A percentile compares a stretch with the other conserved stretches of the same genome.
Evolutionary conservation across 108 stramenopile genomes (phyloP).

Genomic region (Cylindrotheca fusiformis): DNA sequence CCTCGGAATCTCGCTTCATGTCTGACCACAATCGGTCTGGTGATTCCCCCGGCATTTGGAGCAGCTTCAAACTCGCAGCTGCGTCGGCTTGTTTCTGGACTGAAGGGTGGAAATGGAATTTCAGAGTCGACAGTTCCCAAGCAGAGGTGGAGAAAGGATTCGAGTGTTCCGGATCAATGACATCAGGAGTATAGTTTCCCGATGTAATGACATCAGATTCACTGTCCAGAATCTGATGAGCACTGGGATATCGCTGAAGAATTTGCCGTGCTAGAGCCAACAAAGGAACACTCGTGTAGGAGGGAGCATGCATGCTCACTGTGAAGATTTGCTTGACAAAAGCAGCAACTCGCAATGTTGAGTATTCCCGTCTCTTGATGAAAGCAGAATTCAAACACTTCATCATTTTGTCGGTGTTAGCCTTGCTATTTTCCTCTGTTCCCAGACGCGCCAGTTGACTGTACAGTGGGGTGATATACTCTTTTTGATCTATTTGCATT

Average conservation of each 20-base stretch:
- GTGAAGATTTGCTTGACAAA: slow-evolving; percentile 74
- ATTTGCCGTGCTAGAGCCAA: slow-evolving; percentile 78
- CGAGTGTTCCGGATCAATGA: slow-evolving; percentile 76
- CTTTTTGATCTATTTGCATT: slow-evolving; percentile 79
- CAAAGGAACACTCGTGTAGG: slow-evolving; percentile 65
- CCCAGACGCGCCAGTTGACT: slow-evolving; percentile 49
- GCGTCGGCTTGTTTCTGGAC: slow-evolving; percentile 52
- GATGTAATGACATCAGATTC: slow-evolving; percentile 83
- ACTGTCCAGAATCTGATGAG: slow-evolving; percentile 72
- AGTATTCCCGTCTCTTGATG: slow-evolving; percentile 74
- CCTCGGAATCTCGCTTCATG: slow-evolving; percentile 40
- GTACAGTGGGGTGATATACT: slow-evolving; percentile 81
- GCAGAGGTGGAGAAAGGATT: slow-evolving; percentile 81
- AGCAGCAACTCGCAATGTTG: slow-evolving; percentile 66
- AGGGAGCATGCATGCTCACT: slow-evolving; percentile 63
- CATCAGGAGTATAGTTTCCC: slow-evolving; percentile 62
- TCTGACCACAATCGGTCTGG: slow-evolving; percentile 45
- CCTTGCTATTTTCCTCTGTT: slow-evolving; percentile 30
- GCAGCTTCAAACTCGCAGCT: slow-evolving; percentile 49
- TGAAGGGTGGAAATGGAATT: slow-evolving; percentile 64
- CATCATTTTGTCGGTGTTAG: slow-evolving; percentile 46
- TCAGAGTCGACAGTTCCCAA: slow-evolving; percentile 73
- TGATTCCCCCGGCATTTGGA: slow-evolving; percentile 71
- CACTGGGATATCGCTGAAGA: slow-evolving; percentile 61
- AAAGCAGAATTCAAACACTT: slow-evolving; percentile 75